A percentile compares a stretch with the other conserved stretches of the same genome.
Evolutionary conservation across 2,329 filamentous ascomycete species (phyloP).

Genomic region (Stemphylium lycopersici): DNA sequence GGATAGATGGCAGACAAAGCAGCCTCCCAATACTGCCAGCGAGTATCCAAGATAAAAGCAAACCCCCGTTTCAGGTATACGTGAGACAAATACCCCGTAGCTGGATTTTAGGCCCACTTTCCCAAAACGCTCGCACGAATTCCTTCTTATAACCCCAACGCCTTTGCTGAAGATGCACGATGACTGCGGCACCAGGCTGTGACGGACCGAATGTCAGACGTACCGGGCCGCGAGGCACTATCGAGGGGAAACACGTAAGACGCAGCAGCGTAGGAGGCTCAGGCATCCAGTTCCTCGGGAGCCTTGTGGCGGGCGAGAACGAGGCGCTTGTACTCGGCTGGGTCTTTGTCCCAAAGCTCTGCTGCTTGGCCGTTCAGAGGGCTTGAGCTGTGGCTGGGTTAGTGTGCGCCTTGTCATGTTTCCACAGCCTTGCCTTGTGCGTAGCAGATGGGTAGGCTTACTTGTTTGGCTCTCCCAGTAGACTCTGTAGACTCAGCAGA

Average conservation of each 20-base stretch:
- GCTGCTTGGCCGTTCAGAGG: slow-evolving; percentile 96
- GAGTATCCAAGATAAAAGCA: not conserved
- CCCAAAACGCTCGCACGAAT: no score
- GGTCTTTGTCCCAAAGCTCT: slow-evolving; percentile 90
- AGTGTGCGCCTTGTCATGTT: not conserved
- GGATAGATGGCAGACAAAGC: no score
- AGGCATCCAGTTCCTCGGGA: slow-evolving; percentile 51
- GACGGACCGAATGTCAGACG: slow-evolving; percentile 7
- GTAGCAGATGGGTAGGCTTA: slow-evolving; percentile 55
- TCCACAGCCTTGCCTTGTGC: no score
- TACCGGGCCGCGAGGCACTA: slow-evolving; percentile 9
- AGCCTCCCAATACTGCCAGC: not conserved
- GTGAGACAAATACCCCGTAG: no score
- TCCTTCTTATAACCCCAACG: not conserved
- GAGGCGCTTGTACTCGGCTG: slow-evolving; percentile 81
- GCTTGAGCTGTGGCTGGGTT: slow-evolving; percentile 68
- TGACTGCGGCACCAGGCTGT: slow-evolving; percentile 7
- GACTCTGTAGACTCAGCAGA: slow-evolving; percentile 88
- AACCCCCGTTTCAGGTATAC: not conserved
- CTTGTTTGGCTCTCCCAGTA: slow-evolving; percentile 98
- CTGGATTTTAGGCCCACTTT: no score
- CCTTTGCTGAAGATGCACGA: slow-evolving; percentile 5
- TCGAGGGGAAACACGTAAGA: not conserved
- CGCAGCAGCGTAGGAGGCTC: not conserved
- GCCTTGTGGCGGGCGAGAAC: slow-evolving; percentile 67